Conservation (phyloP, 306 rosid genomes). For the Canavalia gladiata region DNA sequence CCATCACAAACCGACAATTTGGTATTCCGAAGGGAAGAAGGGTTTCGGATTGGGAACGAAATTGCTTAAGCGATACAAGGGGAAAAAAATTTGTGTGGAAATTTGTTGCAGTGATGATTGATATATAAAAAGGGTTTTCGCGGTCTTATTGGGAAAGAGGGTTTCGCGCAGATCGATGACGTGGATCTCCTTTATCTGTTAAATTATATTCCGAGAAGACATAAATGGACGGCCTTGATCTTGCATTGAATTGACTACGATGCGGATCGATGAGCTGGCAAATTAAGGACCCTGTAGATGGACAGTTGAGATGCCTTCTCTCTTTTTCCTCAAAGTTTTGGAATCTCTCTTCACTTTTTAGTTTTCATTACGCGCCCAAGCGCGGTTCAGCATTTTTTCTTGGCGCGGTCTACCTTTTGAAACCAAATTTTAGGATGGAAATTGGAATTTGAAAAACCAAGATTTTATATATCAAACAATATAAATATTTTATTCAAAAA, state of each 20-base stretch:
- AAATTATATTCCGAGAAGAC: too few species aligned
- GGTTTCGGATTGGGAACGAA: conserved; percentile 20
- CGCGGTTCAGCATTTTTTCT: background rate
- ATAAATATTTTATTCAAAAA: too few species aligned
- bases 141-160: background rate
- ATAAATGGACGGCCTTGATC: background rate
- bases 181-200: background rate
- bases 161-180: background rate
- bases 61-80: too few species aligned
- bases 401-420: too few species aligned
- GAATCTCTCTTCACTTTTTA: background rate
- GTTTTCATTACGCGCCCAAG: background rate
- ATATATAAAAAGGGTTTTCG: too few species aligned
- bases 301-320: background rate
- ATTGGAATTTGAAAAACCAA: too few species aligned
- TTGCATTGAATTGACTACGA: too few species aligned
- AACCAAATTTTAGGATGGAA: too few species aligned
- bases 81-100: too few species aligned
- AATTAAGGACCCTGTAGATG: background rate
- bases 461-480: too few species aligned
- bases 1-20: conserved; percentile 38
- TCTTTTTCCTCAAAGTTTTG: background rate
- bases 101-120: too few species aligned
- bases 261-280: background rate
- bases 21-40: background rate